Evolutionary conservation across 495 filamentous ascomycete species (phyloP), one percentile per base, ranked within the genome.

Genomic region (Hyphodiscus hymeniophilus): DNA sequence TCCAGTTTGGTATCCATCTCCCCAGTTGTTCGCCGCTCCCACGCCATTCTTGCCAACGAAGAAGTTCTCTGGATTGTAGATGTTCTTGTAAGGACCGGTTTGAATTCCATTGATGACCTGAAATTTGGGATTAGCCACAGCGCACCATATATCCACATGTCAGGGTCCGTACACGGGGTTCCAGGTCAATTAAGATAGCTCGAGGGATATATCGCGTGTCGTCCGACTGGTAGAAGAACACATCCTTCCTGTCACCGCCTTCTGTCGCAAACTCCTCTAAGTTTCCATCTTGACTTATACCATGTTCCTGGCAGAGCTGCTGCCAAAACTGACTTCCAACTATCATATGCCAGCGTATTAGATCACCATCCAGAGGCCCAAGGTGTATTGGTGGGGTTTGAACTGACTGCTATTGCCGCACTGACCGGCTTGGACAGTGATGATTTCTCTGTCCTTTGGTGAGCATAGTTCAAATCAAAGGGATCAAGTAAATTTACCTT

Each of bases 11-110:
- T 97, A 97, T 15, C 92, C 92, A 54, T 90, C 82, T 48, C 87
- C 92, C 92, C 92, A 98, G 64, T 96, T 97, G 64, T 98, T 98
- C 46, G 89, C 92, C 4, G 94, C 92, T 24, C 92, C 92, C 35
- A 83, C 80, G 38, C 94, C 92, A 62, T 87, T 83, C 63, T 90
- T 88, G 54, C 89, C 87, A 26, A 96, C 76, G 59, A 89, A 96
- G 66, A 97, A 96, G 71, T 98, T 98, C 63, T 98, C 92, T 7
- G 92, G 92, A 64, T 98, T 98, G 75, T 97, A 98, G 47, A 98
- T 98, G 62, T 97, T 95, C 58, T 82, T 84, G 71, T 98, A 97
- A 1, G 88, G 80, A 10, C 92, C 89, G 31, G 83, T 81, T 70
- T 95, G 92, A 56, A 98, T 97, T 35, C 76, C 67, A 61, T 96